Evolutionary conservation across 2,329 filamentous ascomycete species (phyloP).

Genomic region (Fusarium floridanum): DNA sequence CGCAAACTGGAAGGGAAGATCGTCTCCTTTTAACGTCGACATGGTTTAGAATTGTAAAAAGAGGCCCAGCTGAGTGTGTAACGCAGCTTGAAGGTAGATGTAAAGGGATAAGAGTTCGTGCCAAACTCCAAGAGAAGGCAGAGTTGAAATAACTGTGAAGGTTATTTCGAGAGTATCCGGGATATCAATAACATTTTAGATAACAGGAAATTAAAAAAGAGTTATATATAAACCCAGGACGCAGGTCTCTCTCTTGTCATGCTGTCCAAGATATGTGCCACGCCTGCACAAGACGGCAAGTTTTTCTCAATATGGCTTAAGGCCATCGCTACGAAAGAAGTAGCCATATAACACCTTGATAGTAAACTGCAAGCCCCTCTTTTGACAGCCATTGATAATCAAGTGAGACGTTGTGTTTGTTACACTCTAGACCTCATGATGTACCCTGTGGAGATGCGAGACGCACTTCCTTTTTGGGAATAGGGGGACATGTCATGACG

Average conservation of each 20-base stretch:
- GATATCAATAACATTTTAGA: not conserved
- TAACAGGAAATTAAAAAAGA: not conserved
- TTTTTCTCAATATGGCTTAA: not conserved
- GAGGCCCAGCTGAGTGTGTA: too few relatives aligned
- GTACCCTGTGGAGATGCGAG: not conserved
- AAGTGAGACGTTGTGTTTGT: not conserved
- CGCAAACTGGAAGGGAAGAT: not conserved
- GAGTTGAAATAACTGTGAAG: not conserved
- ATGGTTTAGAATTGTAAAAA: not conserved
- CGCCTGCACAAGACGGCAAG: not conserved
- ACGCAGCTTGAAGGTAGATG: too few relatives aligned
- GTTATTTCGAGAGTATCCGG: not conserved
- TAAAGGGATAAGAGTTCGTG: too few relatives aligned
- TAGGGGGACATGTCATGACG: not conserved
- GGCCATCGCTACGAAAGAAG: not conserved
- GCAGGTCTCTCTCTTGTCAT: not conserved
- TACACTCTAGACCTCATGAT: not conserved
- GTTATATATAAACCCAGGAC: not conserved
- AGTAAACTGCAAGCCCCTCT: not conserved
- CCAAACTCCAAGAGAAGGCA: not conserved
- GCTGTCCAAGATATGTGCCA: not conserved
- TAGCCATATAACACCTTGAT: not conserved
- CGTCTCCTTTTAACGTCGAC: not conserved
- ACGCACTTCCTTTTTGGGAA: slow-evolving; percentile 12
- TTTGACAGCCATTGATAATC: not conserved